Conservation (phyloP, 129 eudicot species). For the Escallonia rubra region DNA sequence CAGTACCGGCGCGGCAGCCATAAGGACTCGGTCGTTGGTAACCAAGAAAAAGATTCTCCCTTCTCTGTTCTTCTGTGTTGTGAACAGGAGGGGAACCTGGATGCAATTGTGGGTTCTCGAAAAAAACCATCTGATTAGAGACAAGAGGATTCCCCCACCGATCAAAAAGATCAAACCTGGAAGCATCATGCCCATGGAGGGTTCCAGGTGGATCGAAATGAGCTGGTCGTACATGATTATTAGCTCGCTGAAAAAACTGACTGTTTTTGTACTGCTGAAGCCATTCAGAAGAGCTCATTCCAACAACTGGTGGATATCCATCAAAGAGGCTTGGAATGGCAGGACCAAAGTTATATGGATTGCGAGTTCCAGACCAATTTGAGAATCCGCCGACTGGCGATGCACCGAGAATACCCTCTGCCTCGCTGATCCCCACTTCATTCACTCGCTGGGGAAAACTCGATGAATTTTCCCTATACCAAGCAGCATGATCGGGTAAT, state of each 20-base stretch:
- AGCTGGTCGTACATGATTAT: conserved; percentile 35
- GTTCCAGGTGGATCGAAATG: conserved; percentile 29
- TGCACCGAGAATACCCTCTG: conserved; percentile 61
- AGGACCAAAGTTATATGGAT: conserved; percentile 28
- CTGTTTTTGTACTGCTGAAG: conserved; percentile 68
- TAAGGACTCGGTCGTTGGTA: conserved; percentile 39
- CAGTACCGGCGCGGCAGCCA: conserved; percentile 37
- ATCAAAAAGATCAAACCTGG: conserved; percentile 51
- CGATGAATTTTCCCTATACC: conserved; percentile 39
- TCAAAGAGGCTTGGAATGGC: conserved; percentile 40
- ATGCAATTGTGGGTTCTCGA: conserved; percentile 36
- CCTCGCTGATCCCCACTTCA: conserved; percentile 24
- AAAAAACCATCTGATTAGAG: conserved; percentile 36
- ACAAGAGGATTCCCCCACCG: conserved; percentile 66
- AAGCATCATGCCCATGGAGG: conserved; percentile 36
- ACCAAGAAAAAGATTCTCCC: conserved; percentile 37
- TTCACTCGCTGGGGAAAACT: conserved; percentile 8
- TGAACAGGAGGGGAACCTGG: conserved; percentile 17
- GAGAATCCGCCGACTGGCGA: conserved; percentile 40
- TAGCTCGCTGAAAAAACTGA: conserved; percentile 29
- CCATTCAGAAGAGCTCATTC: conserved; percentile 88
- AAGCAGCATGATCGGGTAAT: conserved; percentile 56
- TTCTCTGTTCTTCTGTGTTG: conserved; percentile 28
- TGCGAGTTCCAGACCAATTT: conserved; percentile 24
- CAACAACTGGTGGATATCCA: conserved; percentile 47